These are phyloP conservation scores for Cucurbita pepo DNA, from an alignment of 306 rosid genomes.

Conservation along the genomic window DNA sequence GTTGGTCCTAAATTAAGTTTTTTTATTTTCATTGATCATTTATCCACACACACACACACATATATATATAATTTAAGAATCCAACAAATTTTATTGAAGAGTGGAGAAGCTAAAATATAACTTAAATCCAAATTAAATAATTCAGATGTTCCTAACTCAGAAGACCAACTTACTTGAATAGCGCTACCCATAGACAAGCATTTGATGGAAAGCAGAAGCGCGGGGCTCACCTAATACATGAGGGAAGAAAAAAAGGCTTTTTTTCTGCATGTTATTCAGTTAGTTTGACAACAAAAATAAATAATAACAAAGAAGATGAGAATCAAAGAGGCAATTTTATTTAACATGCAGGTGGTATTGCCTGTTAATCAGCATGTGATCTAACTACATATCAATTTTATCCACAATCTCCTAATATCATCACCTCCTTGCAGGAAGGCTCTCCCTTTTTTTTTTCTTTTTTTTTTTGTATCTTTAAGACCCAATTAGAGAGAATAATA, in stretches of 20 bases:
- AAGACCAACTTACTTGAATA: not conserved
- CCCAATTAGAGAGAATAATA: conserved; percentile 47
- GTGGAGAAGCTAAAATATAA: too few relatives aligned
- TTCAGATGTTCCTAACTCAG: not conserved
- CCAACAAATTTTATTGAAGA: too few relatives aligned
- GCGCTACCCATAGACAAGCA: not conserved
- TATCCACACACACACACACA: too few relatives aligned
- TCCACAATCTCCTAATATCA: conserved; percentile 22
- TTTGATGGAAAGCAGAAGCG: not conserved
- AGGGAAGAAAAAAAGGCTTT: conserved; percentile 15
- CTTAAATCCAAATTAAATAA: too few relatives aligned
- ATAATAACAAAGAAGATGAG: not conserved
- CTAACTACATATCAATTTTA: conserved; percentile 11
- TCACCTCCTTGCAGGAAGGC: conserved; percentile 34
- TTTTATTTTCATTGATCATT: too few relatives aligned
- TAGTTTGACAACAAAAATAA: conserved; percentile 11
- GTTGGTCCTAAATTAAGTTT: too few relatives aligned
- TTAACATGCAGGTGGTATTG: too few relatives aligned
- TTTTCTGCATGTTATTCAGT: conserved; percentile 40
- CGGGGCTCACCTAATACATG: not conserved
- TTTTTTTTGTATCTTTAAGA: conserved; percentile 52
- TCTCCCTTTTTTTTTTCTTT: conserved; percentile 15
- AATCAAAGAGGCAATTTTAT: conserved; percentile 29
- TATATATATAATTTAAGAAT: too few relatives aligned
- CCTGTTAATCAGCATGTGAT: conserved; percentile 1